phyloP scores from a whole-genome alignment of 306 rosid species.

The Senna tora region DNA sequence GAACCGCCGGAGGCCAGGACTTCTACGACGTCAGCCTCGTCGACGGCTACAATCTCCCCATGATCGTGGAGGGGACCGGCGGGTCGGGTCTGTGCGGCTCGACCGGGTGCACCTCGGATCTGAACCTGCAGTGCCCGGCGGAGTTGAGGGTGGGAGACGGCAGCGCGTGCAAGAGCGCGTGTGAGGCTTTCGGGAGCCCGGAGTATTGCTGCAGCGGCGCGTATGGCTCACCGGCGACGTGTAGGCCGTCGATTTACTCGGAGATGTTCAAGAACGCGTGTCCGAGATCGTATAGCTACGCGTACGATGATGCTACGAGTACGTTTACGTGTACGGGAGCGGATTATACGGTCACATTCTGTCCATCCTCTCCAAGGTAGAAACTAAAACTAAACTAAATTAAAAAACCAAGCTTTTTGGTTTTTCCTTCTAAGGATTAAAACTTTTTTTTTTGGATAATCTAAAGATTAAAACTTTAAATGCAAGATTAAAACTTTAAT shows the following conservation, averaged over 20 bases:
- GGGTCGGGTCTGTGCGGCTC: constrained; percentile 9
- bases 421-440: neutral
- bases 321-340: constrained; percentile 65
- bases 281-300: constrained; percentile 66
- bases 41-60: constrained; percentile 78
- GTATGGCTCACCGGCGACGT: constrained; percentile 52
- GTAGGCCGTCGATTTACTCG: constrained; percentile 61
- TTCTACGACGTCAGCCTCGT: constrained; percentile 92
- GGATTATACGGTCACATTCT: constrained; percentile 65
- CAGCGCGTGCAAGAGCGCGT: constrained; percentile 22
- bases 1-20: constrained; percentile 71
- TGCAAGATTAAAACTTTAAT: too few relatives aligned
- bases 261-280: constrained; percentile 61
- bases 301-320: constrained; percentile 64
- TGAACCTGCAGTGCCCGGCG: constrained; percentile 13
- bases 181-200: constrained; percentile 25
- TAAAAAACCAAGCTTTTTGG: too few relatives aligned
- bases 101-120: constrained; percentile 3
- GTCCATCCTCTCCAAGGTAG: constrained; percentile 61
- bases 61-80: constrained; percentile 51
- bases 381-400: too few relatives aligned
- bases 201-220: constrained; percentile 45
- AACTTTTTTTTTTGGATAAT: too few relatives aligned
- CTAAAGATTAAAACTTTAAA: too few relatives aligned
- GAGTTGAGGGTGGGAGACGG: constrained; percentile 14